Percentiles rank a stretch among this genome's conserved stretches.
Evolutionary conservation across 768 basidiomycete species (phyloP).

Genomic region (Rhodotorula paludigena): DNA sequence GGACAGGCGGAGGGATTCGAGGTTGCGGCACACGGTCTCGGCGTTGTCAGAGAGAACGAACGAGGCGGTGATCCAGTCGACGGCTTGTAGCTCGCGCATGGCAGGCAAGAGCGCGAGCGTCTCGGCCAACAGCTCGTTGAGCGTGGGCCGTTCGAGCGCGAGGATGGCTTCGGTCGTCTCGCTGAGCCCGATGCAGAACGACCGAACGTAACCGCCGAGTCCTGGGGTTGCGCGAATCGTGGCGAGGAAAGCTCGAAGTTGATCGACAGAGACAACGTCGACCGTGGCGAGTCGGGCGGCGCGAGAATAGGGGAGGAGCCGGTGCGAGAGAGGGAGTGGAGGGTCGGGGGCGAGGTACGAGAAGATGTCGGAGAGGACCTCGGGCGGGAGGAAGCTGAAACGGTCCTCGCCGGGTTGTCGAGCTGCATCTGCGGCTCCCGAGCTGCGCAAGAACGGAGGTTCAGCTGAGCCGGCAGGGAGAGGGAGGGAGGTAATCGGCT

Average conservation of each 20-base stretch:
- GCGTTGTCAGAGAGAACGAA: conserved; percentile 1
- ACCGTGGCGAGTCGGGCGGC: conserved; percentile 2
- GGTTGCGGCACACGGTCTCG: not conserved
- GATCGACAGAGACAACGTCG: not conserved
- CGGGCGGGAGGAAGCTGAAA: conserved; percentile 12
- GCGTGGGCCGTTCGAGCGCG: not conserved
- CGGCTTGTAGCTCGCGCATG: conserved; percentile 6
- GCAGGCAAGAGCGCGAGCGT: not conserved
- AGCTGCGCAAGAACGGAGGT: too few species aligned
- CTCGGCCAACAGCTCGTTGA: conserved; percentile 2
- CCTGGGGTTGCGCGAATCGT: not conserved
- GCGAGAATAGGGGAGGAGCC: conserved; percentile 26
- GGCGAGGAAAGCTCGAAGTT: not conserved
- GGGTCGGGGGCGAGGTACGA: not conserved
- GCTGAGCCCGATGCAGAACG: not conserved
- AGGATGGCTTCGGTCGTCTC: conserved; percentile 17
- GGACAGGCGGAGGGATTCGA: not conserved
- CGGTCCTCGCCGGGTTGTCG: not conserved
- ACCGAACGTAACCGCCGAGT: not conserved
- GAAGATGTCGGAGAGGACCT: conserved; percentile 21
- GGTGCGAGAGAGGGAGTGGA: conserved; percentile 4
- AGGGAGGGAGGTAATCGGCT: too few species aligned
- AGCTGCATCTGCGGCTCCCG: too few species aligned
- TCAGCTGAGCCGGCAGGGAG: too few species aligned
- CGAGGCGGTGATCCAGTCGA: conserved; percentile 14